Base-by-base conservation (phyloP, 495 filamentous ascomycete species). In the Cercophora samala region DNA sequence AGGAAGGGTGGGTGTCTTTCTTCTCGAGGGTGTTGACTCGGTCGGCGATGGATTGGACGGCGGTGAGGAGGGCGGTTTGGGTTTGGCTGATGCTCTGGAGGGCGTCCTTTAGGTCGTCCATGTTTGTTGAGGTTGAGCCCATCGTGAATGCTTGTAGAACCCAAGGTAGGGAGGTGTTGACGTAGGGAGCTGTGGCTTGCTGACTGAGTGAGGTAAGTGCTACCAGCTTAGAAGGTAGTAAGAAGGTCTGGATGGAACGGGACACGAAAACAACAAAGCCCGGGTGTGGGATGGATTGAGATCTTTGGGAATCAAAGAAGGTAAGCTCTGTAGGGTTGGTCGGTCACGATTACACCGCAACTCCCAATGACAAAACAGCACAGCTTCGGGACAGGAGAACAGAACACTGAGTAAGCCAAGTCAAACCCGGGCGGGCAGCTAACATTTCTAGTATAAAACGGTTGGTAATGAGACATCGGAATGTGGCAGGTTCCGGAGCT, bases 31-130 rank as follows among this genome's bases (percentile, higher is more conserved):
- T 62, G 32, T 58, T 62, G 32, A 77, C 70, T 62, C 88, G 87
- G 42, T 85, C 85, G 60, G 89, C 86, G 66, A 92, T 86, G 15
- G 82, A 80, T 72, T 91, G 87, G 61, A 93, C 81, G 25, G 82
- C 82, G 26, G 86, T 79, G 51, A 88, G 79, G 60, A 93, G 81
- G 60, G 84, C 81, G 29, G 76, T 72, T 70, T 91, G 88, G 68
- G 83, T 84, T 68, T 83, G 74, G 59, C 86, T 80, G 18, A 91
- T 80, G 25, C 74, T 74, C 66, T 80, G 82, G 58, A 90, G 68
- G 24, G 77, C 79, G 18, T 77, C 69, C 54, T 87, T 79, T 62
- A 90, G 81, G 68, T 85, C 81, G n/a, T 77, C 78, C 66, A 86
- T 77, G 26, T 67, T 70, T 64, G 70, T 65, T 62, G 69, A 52